These are phyloP conservation scores for Lasiodiplodia sp. DNA, from an alignment of 2,329 filamentous ascomycete species.

Conservation along the genomic window DNA sequence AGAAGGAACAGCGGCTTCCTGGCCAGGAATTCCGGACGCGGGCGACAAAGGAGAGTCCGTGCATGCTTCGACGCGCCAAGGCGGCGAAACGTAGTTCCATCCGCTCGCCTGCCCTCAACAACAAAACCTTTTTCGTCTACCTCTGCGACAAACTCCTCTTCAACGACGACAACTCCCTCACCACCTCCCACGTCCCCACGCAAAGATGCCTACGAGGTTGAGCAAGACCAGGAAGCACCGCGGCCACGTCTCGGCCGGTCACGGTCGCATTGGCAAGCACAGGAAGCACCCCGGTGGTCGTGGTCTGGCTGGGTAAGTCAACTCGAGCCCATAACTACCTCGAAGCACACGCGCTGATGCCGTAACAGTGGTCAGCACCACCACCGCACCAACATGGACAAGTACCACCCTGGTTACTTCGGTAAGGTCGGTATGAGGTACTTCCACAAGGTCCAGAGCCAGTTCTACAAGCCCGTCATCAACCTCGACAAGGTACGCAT, in stretches of 20 bases:
- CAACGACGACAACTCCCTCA: background rate
- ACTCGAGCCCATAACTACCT: too few species aligned
- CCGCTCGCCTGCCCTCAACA: too few species aligned
- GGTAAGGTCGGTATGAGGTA: slow-evolving; percentile 64
- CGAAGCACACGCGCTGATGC: too few species aligned
- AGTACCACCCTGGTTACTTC: slow-evolving; percentile 75
- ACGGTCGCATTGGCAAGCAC: slow-evolving; percentile 99
- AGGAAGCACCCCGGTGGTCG: slow-evolving; percentile 82
- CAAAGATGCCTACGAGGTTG: slow-evolving; percentile 73
- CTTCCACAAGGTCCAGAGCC: slow-evolving; percentile 93
- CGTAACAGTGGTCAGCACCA: slow-evolving; percentile 68
- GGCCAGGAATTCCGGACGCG: too few species aligned
- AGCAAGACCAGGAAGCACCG: slow-evolving; percentile 84
- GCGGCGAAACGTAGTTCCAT: too few species aligned
- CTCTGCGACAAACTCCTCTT: too few species aligned
- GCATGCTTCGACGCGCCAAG: too few species aligned
- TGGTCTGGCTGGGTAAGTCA: slow-evolving; percentile 67
- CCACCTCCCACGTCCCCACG: too few species aligned
- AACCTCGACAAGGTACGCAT: slow-evolving; percentile 81
- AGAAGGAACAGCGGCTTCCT: too few species aligned
- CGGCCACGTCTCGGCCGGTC: slow-evolving; percentile 97
- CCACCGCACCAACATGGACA: slow-evolving; percentile 90
- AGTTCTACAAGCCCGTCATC: slow-evolving; percentile 98
- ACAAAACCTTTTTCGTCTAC: too few species aligned
- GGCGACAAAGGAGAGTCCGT: too few species aligned